These are phyloP conservation scores for Auricularia heimuer DNA, from an alignment of 768 basidiomycete species.

Conservation along the genomic window DNA sequence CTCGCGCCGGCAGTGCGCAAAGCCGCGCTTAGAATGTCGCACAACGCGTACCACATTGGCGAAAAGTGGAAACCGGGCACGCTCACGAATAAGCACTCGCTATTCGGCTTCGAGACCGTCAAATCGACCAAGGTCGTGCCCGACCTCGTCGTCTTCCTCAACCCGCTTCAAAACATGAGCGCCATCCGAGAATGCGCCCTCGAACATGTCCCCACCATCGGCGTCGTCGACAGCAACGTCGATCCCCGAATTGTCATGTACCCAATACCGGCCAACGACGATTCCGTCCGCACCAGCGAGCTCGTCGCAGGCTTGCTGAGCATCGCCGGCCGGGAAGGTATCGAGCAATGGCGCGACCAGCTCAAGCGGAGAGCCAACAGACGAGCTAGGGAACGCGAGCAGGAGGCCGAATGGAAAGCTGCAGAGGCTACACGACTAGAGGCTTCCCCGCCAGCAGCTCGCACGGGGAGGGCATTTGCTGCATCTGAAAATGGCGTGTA, in stretches of 20 bases:
- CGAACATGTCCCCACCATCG: conserved; percentile 87
- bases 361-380: neutral
- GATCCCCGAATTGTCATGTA: conserved; percentile 97
- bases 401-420: neutral
- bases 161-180: conserved; percentile 74
- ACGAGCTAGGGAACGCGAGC: neutral
- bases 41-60: conserved; percentile 75
- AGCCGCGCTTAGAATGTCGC: conserved; percentile 69
- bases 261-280: conserved; percentile 97
- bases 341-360: neutral
- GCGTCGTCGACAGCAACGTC: conserved; percentile 87
- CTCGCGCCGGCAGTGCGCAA: conserved; percentile 63
- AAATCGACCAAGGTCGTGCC: conserved; percentile 53
- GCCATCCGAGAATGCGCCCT: conserved; percentile 88
- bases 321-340: conserved; percentile 71
- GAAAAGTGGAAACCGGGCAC: conserved; percentile 94
- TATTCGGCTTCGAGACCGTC: conserved; percentile 54
- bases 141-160: conserved; percentile 85
- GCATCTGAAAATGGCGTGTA: neutral
- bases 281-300: conserved; percentile 83
- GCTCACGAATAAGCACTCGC: conserved; percentile 72
- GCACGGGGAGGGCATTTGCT: neutral
- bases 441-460: neutral
- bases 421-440: no score
- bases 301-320: conserved; percentile 83